Evolutionary conservation across 2,329 filamentous ascomycete species (phyloP), one percentile per base, ranked within the genome.

Genomic region (Neophaeococcomyces mojaviensis): DNA sequence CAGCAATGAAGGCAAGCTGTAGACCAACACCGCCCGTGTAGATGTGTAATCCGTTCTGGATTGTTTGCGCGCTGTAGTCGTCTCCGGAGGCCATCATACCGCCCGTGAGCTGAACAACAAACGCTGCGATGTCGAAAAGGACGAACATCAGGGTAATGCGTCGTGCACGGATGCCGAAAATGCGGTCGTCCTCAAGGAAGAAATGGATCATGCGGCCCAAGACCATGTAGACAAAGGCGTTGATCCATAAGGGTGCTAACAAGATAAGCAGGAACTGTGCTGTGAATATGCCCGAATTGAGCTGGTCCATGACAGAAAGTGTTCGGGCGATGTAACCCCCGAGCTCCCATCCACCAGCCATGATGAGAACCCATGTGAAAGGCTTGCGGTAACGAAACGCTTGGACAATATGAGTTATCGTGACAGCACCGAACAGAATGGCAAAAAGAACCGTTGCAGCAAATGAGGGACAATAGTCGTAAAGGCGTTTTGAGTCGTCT

Each of bases 1-100:
- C 57, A 4, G 59, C 45, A 12, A 77, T 65, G 30, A 81, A 72
- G 12, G 68, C 64, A 19, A 81, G 60, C 55, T 82, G 79, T n/a
- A 81, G 53, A 15, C 59, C 63, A 19, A 65, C 61, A 5, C 63
- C 63, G 4, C 49, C 61, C 49, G 61, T 64, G 45, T 61, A 78
- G 48, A 74, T 69, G 53, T 75, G 65, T 13, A 73, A 52, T 1
- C 70, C 71, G 1, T 58, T 49, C 49, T 62, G 59, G 19, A 49
- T 38, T 1, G 59, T 54, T 8, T 54, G 52, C 0, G 56, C 51
- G 2, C 57, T 48, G 3, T 53, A 51, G 6, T 56, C 58, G 0
- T 60, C 57, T 1, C 56, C 56, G 18, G 18, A 26, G 20, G 65
- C 57, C 55, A 69, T 68, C 32, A 49, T 48, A 12, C 62, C 69